Evolutionary conservation across 306 rosid species (phyloP), one percentile per base, ranked within the genome.

Genomic region (Castanopsis chinensis): DNA sequence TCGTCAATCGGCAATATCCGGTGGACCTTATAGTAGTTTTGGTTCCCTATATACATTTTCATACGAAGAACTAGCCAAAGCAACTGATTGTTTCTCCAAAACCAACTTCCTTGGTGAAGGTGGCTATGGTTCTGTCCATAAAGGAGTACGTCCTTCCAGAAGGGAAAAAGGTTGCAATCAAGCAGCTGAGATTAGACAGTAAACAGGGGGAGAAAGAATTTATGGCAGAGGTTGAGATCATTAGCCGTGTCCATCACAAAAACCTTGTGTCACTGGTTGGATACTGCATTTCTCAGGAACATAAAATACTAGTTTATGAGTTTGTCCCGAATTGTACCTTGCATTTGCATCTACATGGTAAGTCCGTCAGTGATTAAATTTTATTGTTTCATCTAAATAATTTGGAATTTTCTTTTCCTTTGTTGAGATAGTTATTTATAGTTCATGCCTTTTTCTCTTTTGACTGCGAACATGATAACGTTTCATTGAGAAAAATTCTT

Each of bases 161-260:
- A 84, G 94, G 91, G 72, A 90, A 85, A 85, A 64, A 21, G 64
- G 88, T 90, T 76, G 94, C 94, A 32, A 75, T 90, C 21, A 90
- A 88, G 86, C 94, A 87, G 78, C 81, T 85, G 65, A 90, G 82
- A 76, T 86, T 82, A 51, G 90, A 81, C 77, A 90, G 92, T 23
- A 65, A 80, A 33, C 92, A 90, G 35, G 92, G 92, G 70, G 92
- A 90, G 69, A 92, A 92, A 11, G 94, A 90, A 75, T 90, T 90
- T 51, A 85, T 59, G 74, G 90, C 94, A 1, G 94, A 88, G 82
- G 88, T 90, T 0, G 94, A 90, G 73, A 86, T 90, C 81, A 88
- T 90, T 73, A 78, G 87, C 69, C 92, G 88, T 20, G 88, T 90
- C 61, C 94, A 90, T 87, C 92, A 90, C 73, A 81, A 88, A 45